These are phyloP conservation scores for Leucocoprinus birnbaumii DNA, from an alignment of 768 basidiomycete species.

Conservation along the genomic window DNA sequence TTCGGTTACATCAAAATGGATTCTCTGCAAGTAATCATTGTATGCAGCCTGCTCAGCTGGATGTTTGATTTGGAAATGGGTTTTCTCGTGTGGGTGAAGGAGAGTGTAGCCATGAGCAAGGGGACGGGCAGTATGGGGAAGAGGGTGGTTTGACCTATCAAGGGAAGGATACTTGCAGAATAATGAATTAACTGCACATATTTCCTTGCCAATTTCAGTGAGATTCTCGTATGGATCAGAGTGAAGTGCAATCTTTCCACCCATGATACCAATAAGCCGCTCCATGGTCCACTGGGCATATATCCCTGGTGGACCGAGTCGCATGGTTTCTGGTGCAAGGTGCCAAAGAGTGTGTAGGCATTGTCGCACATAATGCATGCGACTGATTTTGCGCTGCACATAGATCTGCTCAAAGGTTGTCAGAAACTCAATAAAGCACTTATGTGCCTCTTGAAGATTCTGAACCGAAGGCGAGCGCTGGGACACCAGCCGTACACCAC, in stretches of 20 bases:
- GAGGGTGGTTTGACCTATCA: constrained; percentile 2
- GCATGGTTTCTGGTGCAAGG: constrained; percentile 17
- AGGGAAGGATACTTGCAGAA: not conserved
- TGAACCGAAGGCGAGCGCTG: constrained; percentile 17
- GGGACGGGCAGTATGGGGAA: constrained; percentile 15
- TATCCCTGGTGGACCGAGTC: constrained; percentile 14
- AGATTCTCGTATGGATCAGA: constrained; percentile 25
- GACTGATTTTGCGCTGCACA: constrained; percentile 20
- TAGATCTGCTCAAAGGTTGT: constrained; percentile 33
- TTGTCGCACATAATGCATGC: constrained; percentile 29
- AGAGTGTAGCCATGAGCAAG: constrained; percentile 16
- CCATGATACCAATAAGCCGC: constrained; percentile 22
- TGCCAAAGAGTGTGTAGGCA: constrained; percentile 30
- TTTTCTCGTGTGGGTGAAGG: constrained; percentile 15
- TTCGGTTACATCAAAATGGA: not conserved
- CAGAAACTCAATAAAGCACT: constrained; percentile 21
- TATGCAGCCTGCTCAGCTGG: not conserved
- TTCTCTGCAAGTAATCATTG: not conserved
- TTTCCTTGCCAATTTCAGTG: constrained; percentile 15
- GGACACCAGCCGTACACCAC: constrained; percentile 19
- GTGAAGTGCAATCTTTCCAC: constrained; percentile 21
- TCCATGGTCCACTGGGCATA: constrained; percentile 31
- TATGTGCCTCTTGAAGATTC: constrained; percentile 22
- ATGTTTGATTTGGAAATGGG: constrained; percentile 5
- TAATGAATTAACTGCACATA: not conserved